These are phyloP conservation scores for Coemansia sp. DNA, from an alignment of 192 early-diverging fungal species.

Conservation along the genomic window DNA sequence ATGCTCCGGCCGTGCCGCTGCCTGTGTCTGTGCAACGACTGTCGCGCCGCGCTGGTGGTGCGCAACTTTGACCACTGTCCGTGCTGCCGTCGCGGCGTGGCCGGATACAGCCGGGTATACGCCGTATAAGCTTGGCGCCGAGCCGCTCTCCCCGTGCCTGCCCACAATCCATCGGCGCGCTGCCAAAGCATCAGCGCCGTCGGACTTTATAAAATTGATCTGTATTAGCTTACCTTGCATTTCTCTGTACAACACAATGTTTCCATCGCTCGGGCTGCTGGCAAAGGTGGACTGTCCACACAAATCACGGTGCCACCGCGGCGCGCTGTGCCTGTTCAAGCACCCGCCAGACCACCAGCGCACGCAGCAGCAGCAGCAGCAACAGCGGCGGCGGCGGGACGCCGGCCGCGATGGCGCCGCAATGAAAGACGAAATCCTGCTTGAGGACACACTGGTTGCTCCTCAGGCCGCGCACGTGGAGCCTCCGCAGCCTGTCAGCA, in stretches of 20 bases:
- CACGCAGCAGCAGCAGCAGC: not conserved
- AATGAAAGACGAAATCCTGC: not conserved
- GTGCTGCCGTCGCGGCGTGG: conserved; percentile 39
- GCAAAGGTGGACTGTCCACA: conserved; percentile 32
- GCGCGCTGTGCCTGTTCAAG: conserved; percentile 24
- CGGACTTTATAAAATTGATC: no score
- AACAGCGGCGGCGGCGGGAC: not conserved
- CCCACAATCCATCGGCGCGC: no score
- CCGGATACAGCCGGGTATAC: conserved; percentile 46
- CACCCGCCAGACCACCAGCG: not conserved
- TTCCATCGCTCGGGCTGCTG: conserved; percentile 34
- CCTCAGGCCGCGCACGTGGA: no score
- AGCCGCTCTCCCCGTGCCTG: no score
- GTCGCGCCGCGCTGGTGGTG: conserved; percentile 31
- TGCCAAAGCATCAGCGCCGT: no score
- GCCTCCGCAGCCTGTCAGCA: no score
- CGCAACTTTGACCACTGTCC: conserved; percentile 50
- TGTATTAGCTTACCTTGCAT: no score
- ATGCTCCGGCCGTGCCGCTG: conserved; percentile 51
- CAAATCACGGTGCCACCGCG: conserved; percentile 23
- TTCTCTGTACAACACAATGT: no score
- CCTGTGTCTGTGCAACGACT: conserved; percentile 49
- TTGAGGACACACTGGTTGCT: not conserved
- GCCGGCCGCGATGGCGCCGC: no score
- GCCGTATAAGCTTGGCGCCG: conserved; percentile 18